A percentile compares a stretch with the other conserved stretches of the same genome.
Conservation (phyloP, 176 grass and related monocot species). For the Raddia guianensis region DNA sequence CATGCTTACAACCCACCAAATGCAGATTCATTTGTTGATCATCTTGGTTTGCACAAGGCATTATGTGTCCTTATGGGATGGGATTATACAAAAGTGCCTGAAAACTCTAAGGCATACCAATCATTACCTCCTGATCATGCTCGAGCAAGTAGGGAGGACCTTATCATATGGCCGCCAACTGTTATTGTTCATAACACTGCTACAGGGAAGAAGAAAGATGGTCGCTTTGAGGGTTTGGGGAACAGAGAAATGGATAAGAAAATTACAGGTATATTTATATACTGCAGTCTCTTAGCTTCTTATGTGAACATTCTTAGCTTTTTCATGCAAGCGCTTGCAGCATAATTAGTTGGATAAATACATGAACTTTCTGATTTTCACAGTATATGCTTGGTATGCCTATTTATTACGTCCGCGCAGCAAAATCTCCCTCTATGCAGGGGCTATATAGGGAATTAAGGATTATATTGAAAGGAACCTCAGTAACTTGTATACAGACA, state of each 20-base stretch:
- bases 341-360: conserved; percentile 30
- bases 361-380: conserved; percentile 5
- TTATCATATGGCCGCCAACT: conserved; percentile 91
- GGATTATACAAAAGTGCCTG: conserved; percentile 85
- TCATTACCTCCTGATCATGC: conserved; percentile 76
- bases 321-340: conserved; percentile 17
- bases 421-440: not conserved
- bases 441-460: not conserved
- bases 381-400: not conserved
- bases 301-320: conserved; percentile 27
- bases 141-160: conserved; percentile 89
- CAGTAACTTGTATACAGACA: not conserved
- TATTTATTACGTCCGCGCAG: not conserved
- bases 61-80: conserved; percentile 97
- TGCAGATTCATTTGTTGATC: conserved; percentile 75
- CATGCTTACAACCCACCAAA: conserved; percentile 79
- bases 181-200: conserved; percentile 88
- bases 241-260: conserved; percentile 99
- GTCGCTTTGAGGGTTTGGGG: conserved; percentile 80
- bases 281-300: conserved; percentile 32
- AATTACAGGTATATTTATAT: conserved; percentile 80
- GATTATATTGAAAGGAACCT: not conserved
- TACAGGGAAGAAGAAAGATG: conserved; percentile 90
- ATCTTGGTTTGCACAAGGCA: conserved; percentile 97
- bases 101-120: conserved; percentile 91